Percentiles rank a stretch among this genome's conserved stretches.
Conservation (phyloP, 2,329 filamentous ascomycete genomes). For the Chrysoporthe cubensis region DNA sequence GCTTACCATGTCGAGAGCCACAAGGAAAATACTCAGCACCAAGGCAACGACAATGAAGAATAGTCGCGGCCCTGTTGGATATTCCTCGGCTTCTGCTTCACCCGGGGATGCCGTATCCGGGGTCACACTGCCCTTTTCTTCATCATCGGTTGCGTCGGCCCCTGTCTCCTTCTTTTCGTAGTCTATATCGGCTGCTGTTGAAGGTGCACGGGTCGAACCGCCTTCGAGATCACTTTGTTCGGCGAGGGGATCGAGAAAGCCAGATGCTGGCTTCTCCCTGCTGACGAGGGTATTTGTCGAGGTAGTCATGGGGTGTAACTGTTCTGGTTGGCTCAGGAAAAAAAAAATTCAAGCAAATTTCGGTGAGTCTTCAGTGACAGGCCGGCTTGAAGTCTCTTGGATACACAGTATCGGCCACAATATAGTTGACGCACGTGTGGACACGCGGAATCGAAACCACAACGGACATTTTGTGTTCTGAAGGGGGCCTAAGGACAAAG, state of each 20-base stretch:
- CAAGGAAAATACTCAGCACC: conserved; percentile 52
- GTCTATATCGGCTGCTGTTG: conserved; percentile 13
- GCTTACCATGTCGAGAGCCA: conserved; percentile 51
- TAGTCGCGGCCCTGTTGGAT: conserved; percentile 45
- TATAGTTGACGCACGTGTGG: no score
- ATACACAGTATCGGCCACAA: background rate
- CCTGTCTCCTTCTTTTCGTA: conserved; percentile 11
- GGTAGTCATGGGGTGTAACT: background rate
- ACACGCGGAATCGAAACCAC: background rate
- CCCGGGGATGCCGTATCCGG: background rate
- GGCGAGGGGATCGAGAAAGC: conserved; percentile 13
- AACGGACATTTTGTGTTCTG: background rate
- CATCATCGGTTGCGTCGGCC: conserved; percentile 10
- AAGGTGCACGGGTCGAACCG: conserved; percentile 20
- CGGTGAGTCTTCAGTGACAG: no score
- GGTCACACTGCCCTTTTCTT: background rate
- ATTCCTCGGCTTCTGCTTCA: conserved; percentile 29
- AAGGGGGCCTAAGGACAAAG: background rate
- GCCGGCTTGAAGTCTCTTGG: background rate
- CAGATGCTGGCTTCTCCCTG: conserved; percentile 15
- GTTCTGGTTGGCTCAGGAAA: background rate
- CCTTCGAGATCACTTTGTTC: conserved; percentile 22
- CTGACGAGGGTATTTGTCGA: conserved; percentile 14
- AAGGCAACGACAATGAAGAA: conserved; percentile 51
- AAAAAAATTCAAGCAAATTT: background rate